These are phyloP conservation scores for Musa schizocarpa DNA, from an alignment of 176 grass and related monocot genomes.

Conservation along the genomic window DNA sequence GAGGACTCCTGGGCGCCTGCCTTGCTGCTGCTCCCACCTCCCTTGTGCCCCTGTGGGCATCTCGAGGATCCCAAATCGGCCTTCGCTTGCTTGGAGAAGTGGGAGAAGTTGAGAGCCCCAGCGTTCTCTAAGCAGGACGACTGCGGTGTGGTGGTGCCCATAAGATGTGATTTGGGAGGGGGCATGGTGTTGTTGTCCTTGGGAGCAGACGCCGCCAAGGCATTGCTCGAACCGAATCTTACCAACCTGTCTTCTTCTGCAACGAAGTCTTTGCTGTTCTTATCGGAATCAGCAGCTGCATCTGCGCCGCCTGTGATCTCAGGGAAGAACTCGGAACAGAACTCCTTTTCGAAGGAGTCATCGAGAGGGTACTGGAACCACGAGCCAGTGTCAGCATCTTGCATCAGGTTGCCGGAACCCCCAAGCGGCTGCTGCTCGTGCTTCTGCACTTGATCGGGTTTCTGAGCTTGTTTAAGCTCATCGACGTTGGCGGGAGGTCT, in stretches of 20 bases:
- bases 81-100: conserved; percentile 23
- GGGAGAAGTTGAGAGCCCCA: conserved; percentile 14
- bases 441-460: conserved; percentile 7
- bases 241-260: conserved; percentile 4
- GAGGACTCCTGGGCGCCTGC: background rate
- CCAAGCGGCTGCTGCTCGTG: background rate
- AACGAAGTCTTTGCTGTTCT: conserved; percentile 2
- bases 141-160: background rate
- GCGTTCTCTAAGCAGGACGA: background rate
- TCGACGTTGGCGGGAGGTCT: background rate
- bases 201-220: background rate
- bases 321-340: conserved; percentile 61
- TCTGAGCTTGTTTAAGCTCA: background rate
- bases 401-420: conserved; percentile 32
- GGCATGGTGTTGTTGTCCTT: conserved; percentile 7
- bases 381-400: conserved; percentile 21
- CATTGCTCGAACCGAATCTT: conserved; percentile 8
- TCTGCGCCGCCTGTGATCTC: conserved; percentile 26
- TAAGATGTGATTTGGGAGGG: background rate
- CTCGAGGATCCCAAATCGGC: conserved; percentile 5
- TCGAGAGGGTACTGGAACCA: conserved; percentile 42
- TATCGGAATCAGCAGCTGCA: background rate
- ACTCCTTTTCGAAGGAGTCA: conserved; percentile 49
- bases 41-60: conserved; percentile 21
- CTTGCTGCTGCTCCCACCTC: background rate